Percentiles rank a stretch among this genome's conserved stretches.
Evolutionary conservation across 1,284 basidiomycete species (phyloP).

Genomic region (Ganoderma leucocontextum): DNA sequence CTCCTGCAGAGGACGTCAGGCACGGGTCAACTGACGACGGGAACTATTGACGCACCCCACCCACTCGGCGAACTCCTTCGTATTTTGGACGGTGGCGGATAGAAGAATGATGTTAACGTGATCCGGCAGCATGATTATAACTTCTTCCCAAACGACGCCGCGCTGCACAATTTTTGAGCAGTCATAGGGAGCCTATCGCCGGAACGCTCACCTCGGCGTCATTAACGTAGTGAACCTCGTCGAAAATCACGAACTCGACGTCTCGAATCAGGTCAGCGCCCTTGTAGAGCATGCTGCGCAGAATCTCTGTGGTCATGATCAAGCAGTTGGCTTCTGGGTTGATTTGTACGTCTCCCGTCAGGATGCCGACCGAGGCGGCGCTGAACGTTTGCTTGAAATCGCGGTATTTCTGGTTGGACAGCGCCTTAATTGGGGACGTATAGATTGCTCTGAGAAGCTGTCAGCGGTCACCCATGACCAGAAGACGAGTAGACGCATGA

Average conservation of each 20-base stretch:
- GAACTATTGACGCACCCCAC: slow-evolving; percentile 77
- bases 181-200: slow-evolving; percentile 5
- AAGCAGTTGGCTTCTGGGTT: slow-evolving; percentile 98
- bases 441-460: slow-evolving; percentile 86
- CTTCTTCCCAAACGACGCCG: slow-evolving; percentile 99
- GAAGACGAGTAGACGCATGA: slow-evolving; percentile 30
- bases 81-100: slow-evolving; percentile 98
- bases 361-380: slow-evolving; percentile 91
- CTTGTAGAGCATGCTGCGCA: slow-evolving; percentile 98
- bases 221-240: slow-evolving; percentile 99
- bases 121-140: slow-evolving; percentile 98
- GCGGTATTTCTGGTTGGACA: slow-evolving; percentile 99
- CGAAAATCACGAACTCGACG: slow-evolving; percentile 99
- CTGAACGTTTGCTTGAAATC: slow-evolving; percentile 99
- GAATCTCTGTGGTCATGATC: slow-evolving; percentile 99
- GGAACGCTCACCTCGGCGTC: slow-evolving; percentile 85
- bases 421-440: slow-evolving; percentile 98
- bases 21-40: slow-evolving; percentile 5
- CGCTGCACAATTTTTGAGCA: slow-evolving; percentile 60
- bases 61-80: slow-evolving; percentile 99
- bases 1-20: slow-evolving; percentile 61
- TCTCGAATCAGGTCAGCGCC: slow-evolving; percentile 98
- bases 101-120: slow-evolving; percentile 97
- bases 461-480: background rate
- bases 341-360: slow-evolving; percentile 99